Evolutionary conservation across 768 basidiomycete genomes (phyloP).

Genomic region (Rhodotorula babjevae): DNA sequence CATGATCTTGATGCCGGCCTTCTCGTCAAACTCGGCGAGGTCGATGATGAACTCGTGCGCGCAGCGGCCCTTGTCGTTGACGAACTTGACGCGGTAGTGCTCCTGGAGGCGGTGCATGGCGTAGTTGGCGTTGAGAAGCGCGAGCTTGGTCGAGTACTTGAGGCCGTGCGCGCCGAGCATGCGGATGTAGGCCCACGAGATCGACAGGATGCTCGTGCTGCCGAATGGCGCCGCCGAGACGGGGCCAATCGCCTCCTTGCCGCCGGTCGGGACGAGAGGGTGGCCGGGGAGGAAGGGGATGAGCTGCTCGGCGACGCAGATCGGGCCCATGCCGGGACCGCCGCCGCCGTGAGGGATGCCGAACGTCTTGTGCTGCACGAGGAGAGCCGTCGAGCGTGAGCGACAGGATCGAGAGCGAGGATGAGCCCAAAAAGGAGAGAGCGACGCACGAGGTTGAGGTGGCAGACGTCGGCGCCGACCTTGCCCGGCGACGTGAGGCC

Average conservation of each 20-base stretch:
- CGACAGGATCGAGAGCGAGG: too few relatives aligned
- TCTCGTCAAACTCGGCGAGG: conserved; percentile 87
- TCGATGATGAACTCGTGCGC: conserved; percentile 96
- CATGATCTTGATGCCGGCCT: conserved; percentile 76
- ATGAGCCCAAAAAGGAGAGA: not conserved
- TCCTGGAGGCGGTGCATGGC: conserved; percentile 81
- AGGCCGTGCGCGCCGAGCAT: conserved; percentile 97
- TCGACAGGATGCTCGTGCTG: conserved; percentile 87
- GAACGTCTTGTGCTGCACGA: conserved; percentile 3
- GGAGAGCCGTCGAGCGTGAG: too few relatives aligned
- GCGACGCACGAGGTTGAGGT: conserved; percentile 45
- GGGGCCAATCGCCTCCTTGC: conserved; percentile 70
- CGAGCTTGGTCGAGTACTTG: conserved; percentile 73
- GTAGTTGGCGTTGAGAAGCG: conserved; percentile 93
- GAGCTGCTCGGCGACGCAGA: conserved; percentile 88
- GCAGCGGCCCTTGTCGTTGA: conserved; percentile 83
- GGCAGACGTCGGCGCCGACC: conserved; percentile 97
- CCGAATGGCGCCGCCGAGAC: conserved; percentile 90
- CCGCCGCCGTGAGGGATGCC: conserved; percentile 90
- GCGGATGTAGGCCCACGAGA: conserved; percentile 98
- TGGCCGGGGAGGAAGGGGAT: conserved; percentile 91
- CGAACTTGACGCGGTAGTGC: conserved; percentile 81
- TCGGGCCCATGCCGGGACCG: conserved; percentile 89
- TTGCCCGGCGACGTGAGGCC: conserved; percentile 53
- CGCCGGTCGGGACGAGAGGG: conserved; percentile 64